phyloP scores from a whole-genome alignment of 2,329 filamentous ascomycete species.

The Cercospora canescens region DNA sequence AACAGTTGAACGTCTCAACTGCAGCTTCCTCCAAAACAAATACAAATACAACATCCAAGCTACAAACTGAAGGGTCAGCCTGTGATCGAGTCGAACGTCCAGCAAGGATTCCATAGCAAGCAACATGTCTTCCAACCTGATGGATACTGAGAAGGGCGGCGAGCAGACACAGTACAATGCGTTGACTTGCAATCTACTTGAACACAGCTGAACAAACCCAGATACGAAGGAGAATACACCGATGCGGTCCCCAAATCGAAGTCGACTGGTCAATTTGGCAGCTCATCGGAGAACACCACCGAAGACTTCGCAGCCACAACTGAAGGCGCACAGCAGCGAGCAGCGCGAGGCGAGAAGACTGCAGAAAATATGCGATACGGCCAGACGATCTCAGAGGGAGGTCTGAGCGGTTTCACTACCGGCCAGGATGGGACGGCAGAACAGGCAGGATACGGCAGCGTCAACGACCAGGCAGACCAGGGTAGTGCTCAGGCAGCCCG shows the following conservation, averaged over 20 bases:
- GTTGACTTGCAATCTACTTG: background rate
- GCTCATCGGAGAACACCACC: constrained; percentile 24
- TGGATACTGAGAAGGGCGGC: constrained; percentile 61
- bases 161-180: constrained; percentile 56
- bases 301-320: constrained; percentile 36
- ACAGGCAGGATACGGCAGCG: constrained; percentile 38
- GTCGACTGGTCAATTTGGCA: constrained; percentile 57
- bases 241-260: constrained; percentile 53
- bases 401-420: constrained; percentile 55
- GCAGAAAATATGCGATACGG: constrained; percentile 58
- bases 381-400: constrained; percentile 57
- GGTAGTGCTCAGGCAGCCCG: constrained; percentile 40
- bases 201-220: constrained; percentile 29
- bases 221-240: constrained; percentile 60
- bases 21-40: background rate
- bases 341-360: constrained; percentile 44
- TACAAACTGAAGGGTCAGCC: background rate
- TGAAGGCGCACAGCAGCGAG: constrained; percentile 35
- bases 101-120: background rate
- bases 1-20: constrained; percentile 9
- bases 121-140: constrained; percentile 54
- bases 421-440: constrained; percentile 38
- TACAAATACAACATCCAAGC: background rate
- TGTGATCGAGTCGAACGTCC: background rate
- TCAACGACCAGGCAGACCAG: constrained; percentile 27